Evolutionary conservation across 2,329 filamentous ascomycete species (phyloP), one percentile per base, ranked within the genome.

Genomic region (Colletotrichum navitas): DNA sequence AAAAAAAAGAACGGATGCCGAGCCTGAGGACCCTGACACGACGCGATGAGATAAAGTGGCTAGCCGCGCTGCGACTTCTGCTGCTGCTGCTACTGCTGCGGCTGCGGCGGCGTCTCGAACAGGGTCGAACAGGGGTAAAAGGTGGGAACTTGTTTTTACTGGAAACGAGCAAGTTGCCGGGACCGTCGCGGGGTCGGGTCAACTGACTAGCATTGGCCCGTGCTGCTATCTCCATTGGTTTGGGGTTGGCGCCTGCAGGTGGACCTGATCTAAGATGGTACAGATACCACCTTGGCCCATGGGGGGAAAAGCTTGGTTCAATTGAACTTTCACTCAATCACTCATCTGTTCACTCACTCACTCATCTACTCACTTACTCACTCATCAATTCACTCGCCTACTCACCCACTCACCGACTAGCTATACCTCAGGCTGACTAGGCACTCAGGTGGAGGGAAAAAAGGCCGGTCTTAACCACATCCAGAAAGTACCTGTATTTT

Each of bases 11-110:
- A 54, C 26, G 59, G 55, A 63, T 68, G 65, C 59, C 54, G 45
- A 69, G 69, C 65, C 58, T 49, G 12, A 56, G 59, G 69, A 63
- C 65, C 65, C 65, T 41, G 65, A 72, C 1, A 47, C 21, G 60
- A 69, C 69, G 54, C 68, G 56, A 63, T 62, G 2, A 43, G 12
- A 14, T 11, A 21, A 55, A n/a, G 34, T 32, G 3, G 29, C 3
- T 26, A 21, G 14, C 36, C 36, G 36, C 12, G 4, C 36, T 29
- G 29, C 36, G 1, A 4, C 43, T 39, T n/a, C 32, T 12, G 16
- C 52, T 24, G 32, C 21, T 36, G 29, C 32, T 12, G 16, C 52
- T 24, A 21, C 21, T 36, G 29, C 52, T 56, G 32, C 52, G 34
- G 32, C 43, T 59, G 62, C 39, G 60, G 65, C 59, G 32, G 51